These are phyloP conservation scores for Backusella australiensis DNA, from an alignment of 192 early-diverging fungal species.

Conservation along the genomic window DNA sequence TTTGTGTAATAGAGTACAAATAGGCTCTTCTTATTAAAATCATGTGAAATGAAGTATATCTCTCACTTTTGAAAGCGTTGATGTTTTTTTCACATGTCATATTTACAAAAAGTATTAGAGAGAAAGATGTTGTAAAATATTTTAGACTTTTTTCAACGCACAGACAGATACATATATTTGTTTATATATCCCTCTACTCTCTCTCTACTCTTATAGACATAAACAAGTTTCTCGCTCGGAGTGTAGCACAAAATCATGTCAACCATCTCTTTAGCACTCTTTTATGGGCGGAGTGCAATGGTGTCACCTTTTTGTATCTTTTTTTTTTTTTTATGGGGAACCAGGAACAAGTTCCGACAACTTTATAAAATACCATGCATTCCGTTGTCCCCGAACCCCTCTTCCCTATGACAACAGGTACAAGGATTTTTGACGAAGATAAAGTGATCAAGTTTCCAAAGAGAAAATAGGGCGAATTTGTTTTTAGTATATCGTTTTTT, in stretches of 20 bases:
- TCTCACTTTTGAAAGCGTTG: neutral
- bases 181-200: neutral
- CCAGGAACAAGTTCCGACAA: neutral
- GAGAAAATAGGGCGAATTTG: too few relatives aligned
- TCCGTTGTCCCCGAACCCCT: neutral
- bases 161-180: neutral
- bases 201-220: neutral
- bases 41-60: neutral
- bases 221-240: neutral
- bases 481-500: too few relatives aligned
- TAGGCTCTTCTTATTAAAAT: neutral
- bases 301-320: neutral
- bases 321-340: neutral
- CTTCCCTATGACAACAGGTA: too few relatives aligned
- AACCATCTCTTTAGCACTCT: neutral
- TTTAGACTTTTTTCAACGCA: neutral
- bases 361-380: neutral
- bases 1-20: neutral
- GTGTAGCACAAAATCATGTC: neutral
- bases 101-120: neutral
- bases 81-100: constrained; percentile 8
- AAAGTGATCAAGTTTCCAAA: too few relatives aligned
- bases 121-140: neutral
- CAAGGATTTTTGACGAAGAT: too few relatives aligned
- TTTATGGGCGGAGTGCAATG: neutral